Evolutionary conservation across 306 rosid genomes (phyloP), one percentile per base, ranked within the genome.

Genomic region (Corylus heterophylla): DNA sequence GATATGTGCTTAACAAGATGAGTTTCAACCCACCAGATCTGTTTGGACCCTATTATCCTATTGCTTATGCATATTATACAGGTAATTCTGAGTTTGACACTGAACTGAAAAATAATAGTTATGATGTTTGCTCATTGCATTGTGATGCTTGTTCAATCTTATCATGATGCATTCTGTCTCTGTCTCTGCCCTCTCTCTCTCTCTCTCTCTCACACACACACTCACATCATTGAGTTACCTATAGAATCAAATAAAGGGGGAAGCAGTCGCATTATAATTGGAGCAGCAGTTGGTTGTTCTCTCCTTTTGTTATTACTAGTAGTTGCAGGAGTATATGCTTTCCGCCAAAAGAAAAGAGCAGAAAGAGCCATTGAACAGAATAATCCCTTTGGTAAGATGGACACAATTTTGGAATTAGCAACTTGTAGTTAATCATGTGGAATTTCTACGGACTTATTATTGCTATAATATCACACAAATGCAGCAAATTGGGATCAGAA

Each of bases 271-370:
- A 67, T 90, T 58, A 86, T 86, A 76, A 80, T 89, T 74, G 97
- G 97, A 76, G 94, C 85, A 74, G 84, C 83, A 44, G 86, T 27
- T 25, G 97, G 93, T 51, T 89, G 95, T 80, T 59, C 78, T 14
- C 76, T 83, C 74, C 81, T 91, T 44, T 12, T 91, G 77, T 58
- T 90, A 55, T 51, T 85, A 45, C 55, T 86, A 71, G 50, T 83
- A 74, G 79, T 85, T 71, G 85, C 83, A 73, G 84, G 79, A 48
- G 74, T 81, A 78, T 93, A 86, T 81, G 90, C 86, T 76, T 52
- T 84, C 76, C 73, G 42, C 75, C 91, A 77, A 58, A 93, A 82
- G 90, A 88, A 69, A 29, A 79, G 75, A 45, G 91, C 84, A 20
- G 81, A 64, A 76, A 75, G n/a, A 83, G 84, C 86, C 52, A 77